phyloP scores from a whole-genome alignment of 805 yeast genomes.

The Lachancea nothofagi region DNA sequence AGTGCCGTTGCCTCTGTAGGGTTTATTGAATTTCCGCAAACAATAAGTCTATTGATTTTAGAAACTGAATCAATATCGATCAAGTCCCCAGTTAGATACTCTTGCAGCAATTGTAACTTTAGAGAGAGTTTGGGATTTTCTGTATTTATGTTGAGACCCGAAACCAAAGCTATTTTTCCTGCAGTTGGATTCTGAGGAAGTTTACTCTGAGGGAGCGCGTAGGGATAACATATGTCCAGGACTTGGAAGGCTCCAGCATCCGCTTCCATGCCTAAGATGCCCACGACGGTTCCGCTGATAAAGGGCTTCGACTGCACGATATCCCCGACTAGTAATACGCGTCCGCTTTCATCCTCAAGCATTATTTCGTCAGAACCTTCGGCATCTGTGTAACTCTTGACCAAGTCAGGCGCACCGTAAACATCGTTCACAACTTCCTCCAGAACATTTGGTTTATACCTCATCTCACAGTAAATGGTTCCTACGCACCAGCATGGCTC shows the following conservation, averaged over 20 bases:
- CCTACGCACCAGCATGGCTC: conserved; percentile 76
- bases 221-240: conserved; percentile 73
- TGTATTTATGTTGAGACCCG: conserved; percentile 64
- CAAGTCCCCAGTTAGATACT: conserved; percentile 69
- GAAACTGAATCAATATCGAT: conserved; percentile 35
- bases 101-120: conserved; percentile 54
- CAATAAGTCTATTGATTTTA: conserved; percentile 45
- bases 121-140: conserved; percentile 37
- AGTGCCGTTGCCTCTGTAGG: conserved; percentile 33
- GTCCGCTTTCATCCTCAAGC: conserved; percentile 91
- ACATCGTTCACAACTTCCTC: conserved; percentile 64
- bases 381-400: conserved; percentile 48
- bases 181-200: conserved; percentile 18
- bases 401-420: conserved; percentile 39
- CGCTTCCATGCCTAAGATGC: conserved; percentile 79
- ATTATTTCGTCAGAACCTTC: conserved; percentile 51
- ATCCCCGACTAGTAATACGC: conserved; percentile 66
- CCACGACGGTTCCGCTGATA: conserved; percentile 88
- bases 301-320: conserved; percentile 50
- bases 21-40: conserved; percentile 68
- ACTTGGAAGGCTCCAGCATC: conserved; percentile 80
- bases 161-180: conserved; percentile 58
- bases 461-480: conserved; percentile 77
- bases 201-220: conserved; percentile 50
- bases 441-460: conserved; percentile 77